phyloP scores from a whole-genome alignment of 306 rosid genomes.

The Cotoneaster glaucophyllus region DNA sequence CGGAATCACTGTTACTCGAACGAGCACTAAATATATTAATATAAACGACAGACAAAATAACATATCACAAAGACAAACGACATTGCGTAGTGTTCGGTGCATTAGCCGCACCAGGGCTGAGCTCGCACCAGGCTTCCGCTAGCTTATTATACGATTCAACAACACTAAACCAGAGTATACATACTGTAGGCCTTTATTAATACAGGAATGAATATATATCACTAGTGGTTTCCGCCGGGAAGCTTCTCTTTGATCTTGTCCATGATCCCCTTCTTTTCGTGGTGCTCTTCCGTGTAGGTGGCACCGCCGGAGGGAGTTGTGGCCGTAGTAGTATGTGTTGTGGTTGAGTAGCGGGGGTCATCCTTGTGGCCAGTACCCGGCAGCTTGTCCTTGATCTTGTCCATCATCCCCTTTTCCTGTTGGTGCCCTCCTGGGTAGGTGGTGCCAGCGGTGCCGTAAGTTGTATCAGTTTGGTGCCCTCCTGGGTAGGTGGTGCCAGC shows the following conservation, averaged over 20 bases:
- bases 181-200: background rate
- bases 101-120: no score
- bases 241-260: constrained; percentile 47
- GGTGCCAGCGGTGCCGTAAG: background rate
- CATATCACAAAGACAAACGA: no score
- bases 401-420: background rate
- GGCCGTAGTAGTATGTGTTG: background rate
- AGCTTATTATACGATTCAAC: background rate
- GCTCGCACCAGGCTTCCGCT: no score
- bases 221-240: constrained; percentile 15
- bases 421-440: background rate
- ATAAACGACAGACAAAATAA: no score
- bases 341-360: background rate
- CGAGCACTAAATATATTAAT: no score
- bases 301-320: background rate
- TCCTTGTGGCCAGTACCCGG: background rate
- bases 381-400: constrained; percentile 16
- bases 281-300: background rate
- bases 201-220: background rate
- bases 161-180: background rate
- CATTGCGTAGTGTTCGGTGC: no score
- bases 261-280: constrained; percentile 33
- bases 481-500: background rate
- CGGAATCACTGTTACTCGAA: background rate
- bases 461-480: background rate